Conservation (phyloP, 257 asterid genomes). For the Avicennia marina region DNA sequence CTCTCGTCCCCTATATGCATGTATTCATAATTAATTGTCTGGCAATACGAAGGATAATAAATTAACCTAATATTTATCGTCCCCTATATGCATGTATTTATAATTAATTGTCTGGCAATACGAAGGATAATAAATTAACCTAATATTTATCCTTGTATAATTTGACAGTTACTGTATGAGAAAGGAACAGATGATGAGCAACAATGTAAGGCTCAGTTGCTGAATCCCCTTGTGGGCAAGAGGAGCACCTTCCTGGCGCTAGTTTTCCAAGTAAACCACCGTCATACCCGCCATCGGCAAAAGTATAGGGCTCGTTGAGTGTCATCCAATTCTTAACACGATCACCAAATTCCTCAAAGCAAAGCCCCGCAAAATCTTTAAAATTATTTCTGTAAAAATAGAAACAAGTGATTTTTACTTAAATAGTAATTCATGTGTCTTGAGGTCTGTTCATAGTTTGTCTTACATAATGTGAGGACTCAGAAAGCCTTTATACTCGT, state of each 20-base stretch:
- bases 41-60: no score
- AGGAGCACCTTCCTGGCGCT: conserved; percentile 51
- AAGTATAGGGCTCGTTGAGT: conserved; percentile 41
- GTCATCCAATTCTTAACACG: conserved; percentile 62
- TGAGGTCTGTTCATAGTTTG: no score
- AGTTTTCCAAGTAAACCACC: conserved; percentile 18
- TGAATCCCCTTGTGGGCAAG: conserved; percentile 33
- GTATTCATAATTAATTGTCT: background rate
- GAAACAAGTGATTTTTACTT: no score
- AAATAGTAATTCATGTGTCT: no score
- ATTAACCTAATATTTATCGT: conserved; percentile 33
- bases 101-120: background rate
- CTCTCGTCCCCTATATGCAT: no score
- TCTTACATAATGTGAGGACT: conserved; percentile 53
- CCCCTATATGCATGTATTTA: no score
- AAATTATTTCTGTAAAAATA: conserved; percentile 23
- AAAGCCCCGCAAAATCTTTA: conserved; percentile 37
- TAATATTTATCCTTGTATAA: conserved; percentile 32
- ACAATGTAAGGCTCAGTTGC: conserved; percentile 44
- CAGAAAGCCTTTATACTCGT: conserved; percentile 64
- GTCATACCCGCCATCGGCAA: conserved; percentile 38
- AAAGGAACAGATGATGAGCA: conserved; percentile 36
- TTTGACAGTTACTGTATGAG: conserved; percentile 35
- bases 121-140: conserved; percentile 10
- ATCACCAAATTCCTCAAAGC: conserved; percentile 60